Conservation (phyloP, 495 filamentous ascomycete species). For the Alectoria sarmentosa region DNA sequence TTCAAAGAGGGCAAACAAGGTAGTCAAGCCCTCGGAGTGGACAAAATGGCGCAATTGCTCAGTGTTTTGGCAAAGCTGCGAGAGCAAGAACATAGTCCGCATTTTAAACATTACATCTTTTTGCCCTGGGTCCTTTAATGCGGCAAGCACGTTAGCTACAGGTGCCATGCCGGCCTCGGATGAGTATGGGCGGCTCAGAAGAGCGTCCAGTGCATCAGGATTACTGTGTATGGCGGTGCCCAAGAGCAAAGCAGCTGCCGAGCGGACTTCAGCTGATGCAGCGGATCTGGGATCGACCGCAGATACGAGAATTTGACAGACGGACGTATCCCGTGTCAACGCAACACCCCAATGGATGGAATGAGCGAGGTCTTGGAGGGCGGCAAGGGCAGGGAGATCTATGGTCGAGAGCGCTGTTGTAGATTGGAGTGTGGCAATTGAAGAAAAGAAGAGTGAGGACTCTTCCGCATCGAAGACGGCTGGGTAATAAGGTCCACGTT, state of each 20-base stretch:
- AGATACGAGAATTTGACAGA: constrained; percentile 39
- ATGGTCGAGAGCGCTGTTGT: background rate
- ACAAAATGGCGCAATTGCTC: constrained; percentile 38
- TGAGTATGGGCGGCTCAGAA: constrained; percentile 24
- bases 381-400: constrained; percentile 32
- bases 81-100: constrained; percentile 22
- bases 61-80: constrained; percentile 33
- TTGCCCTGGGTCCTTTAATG: constrained; percentile 12
- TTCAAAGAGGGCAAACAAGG: constrained; percentile 40
- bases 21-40: constrained; percentile 36
- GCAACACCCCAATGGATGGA: constrained; percentile 65
- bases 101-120: background rate
- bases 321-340: constrained; percentile 44
- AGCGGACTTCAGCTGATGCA: constrained; percentile 29
- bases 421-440: background rate
- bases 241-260: constrained; percentile 46
- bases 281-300: constrained; percentile 20
- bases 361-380: constrained; percentile 52
- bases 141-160: constrained; percentile 24
- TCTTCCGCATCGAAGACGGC: constrained; percentile 6
- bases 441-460: constrained; percentile 4
- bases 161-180: constrained; percentile 10
- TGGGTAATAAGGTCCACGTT: background rate
- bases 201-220: constrained; percentile 41
- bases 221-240: constrained; percentile 55